These are phyloP conservation scores for Chenopodium berlandieri DNA, from an alignment of 148 eudicot genomes.

Conservation along the genomic window DNA sequence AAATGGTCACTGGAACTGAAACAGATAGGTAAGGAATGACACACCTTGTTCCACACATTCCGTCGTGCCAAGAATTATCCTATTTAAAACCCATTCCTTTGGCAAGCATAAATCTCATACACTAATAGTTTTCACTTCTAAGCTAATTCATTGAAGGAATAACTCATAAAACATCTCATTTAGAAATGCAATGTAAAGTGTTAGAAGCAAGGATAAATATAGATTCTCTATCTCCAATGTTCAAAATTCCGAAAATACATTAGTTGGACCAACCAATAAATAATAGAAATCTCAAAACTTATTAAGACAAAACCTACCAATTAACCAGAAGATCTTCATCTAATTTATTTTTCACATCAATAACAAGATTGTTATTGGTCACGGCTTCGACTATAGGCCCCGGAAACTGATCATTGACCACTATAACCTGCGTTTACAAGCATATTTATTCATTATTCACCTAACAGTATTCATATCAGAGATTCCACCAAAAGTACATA, in stretches of 20 bases:
- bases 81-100: slow-evolving; percentile 14
- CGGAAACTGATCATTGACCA: slow-evolving; percentile 71
- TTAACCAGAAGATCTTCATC: slow-evolving; percentile 73
- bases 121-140: not conserved
- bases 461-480: not conserved
- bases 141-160: not conserved
- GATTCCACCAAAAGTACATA: not conserved
- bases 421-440: slow-evolving; percentile 62
- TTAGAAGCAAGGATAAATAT: not conserved
- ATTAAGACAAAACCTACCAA: slow-evolving; percentile 44
- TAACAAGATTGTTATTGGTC: slow-evolving; percentile 66
- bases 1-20: not conserved
- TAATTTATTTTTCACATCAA: slow-evolving; percentile 70
- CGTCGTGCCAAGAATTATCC: not conserved
- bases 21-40: not conserved
- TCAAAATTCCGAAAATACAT: not conserved
- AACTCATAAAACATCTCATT: not conserved
- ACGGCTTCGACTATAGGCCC: slow-evolving; percentile 72
- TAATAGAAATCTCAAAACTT: not conserved
- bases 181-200: not conserved
- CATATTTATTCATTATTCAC: not conserved
- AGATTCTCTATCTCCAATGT: not conserved
- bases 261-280: not conserved
- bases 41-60: not conserved
- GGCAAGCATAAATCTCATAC: slow-evolving; percentile 7